Percentiles rank a stretch among this genome's conserved stretches.
These are phyloP conservation scores for Nakazawaea populi DNA, from an alignment of 805 yeast genomes.

Conservation along the genomic window DNA sequence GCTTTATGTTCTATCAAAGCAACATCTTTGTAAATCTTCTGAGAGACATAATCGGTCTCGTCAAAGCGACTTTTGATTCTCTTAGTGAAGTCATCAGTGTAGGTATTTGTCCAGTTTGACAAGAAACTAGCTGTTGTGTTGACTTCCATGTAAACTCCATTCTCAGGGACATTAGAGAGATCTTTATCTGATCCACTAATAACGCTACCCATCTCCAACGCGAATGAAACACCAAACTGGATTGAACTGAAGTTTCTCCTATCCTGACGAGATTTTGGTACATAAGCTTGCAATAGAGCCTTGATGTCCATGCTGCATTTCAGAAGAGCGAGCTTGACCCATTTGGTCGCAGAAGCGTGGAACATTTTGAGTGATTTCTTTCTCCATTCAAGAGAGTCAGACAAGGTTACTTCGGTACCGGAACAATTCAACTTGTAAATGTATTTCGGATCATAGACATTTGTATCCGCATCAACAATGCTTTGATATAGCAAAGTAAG, in stretches of 20 bases:
- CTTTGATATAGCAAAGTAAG: slow-evolving; percentile 73
- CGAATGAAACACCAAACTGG: slow-evolving; percentile 83
- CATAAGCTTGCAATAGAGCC: slow-evolving; percentile 71
- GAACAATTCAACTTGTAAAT: slow-evolving; percentile 39
- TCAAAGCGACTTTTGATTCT: slow-evolving; percentile 21
- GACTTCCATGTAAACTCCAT: slow-evolving; percentile 29
- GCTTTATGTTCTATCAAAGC: slow-evolving; percentile 1
- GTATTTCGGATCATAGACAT: slow-evolving; percentile 81
- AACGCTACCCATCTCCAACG: slow-evolving; percentile 79
- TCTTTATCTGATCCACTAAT: slow-evolving; percentile 66
- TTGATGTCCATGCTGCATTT: slow-evolving; percentile 70
- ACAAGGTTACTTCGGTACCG: slow-evolving; percentile 51
- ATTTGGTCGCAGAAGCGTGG: slow-evolving; percentile 50
- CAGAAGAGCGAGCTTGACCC: slow-evolving; percentile 58
- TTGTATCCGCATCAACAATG: slow-evolving; percentile 75
- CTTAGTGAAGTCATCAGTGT: slow-evolving; percentile 28
- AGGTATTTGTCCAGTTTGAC: slow-evolving; percentile 59
- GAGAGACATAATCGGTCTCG: slow-evolving; percentile 17
- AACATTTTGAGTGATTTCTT: slow-evolving; percentile 56
- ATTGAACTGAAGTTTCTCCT: slow-evolving; percentile 26
- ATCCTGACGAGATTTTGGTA: slow-evolving; percentile 33
- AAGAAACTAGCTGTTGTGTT: slow-evolving; percentile 66
- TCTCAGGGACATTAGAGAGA: slow-evolving; percentile 40
- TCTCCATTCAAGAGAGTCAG: slow-evolving; percentile 78
- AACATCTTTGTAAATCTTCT: slow-evolving; percentile 11